phyloP scores from a whole-genome alignment of 768 basidiomycete species.

The Termitomyces eurrhizus region DNA sequence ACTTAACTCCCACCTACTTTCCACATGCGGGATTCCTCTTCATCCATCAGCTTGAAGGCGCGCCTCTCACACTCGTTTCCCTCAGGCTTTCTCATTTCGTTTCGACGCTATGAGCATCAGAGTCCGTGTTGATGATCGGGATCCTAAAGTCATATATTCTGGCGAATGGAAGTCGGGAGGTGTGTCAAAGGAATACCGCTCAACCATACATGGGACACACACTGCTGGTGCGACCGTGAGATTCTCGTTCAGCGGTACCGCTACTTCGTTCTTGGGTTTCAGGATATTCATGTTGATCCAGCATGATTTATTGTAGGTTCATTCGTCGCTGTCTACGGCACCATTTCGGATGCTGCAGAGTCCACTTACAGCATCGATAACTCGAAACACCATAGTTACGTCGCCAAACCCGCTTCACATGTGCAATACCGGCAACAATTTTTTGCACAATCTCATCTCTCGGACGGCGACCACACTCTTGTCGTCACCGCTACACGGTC shows the following conservation, averaged over 20 bases:
- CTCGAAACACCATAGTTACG: not conserved
- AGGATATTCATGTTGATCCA: too few species aligned
- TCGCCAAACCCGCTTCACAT: not conserved
- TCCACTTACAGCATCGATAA: slow-evolving; percentile 13
- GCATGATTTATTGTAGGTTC: slow-evolving; percentile 3
- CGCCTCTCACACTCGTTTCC: not conserved
- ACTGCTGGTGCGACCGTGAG: slow-evolving; percentile 9
- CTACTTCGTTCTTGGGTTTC: not conserved
- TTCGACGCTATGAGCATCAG: not conserved
- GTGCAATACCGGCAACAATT: slow-evolving; percentile 12
- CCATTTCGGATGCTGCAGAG: slow-evolving; percentile 5
- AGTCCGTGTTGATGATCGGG: slow-evolving; percentile 15
- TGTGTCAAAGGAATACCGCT: slow-evolving; percentile 5
- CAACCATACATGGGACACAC: slow-evolving; percentile 11
- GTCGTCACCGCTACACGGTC: slow-evolving; percentile 15
- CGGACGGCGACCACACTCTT: slow-evolving; percentile 17
- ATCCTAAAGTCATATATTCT: slow-evolving; percentile 11
- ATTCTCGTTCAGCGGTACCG: slow-evolving; percentile 15
- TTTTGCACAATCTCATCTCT: slow-evolving; percentile 15
- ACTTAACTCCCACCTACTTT: not conserved
- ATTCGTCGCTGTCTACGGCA: slow-evolving; percentile 14
- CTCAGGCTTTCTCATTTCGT: not conserved
- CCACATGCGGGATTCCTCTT: not conserved
- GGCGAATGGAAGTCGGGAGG: slow-evolving; percentile 11
- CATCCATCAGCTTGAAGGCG: not conserved